phyloP scores from a whole-genome alignment of 2,329 filamentous ascomycete genomes.

The Chrysoporthe puriensis region DNA sequence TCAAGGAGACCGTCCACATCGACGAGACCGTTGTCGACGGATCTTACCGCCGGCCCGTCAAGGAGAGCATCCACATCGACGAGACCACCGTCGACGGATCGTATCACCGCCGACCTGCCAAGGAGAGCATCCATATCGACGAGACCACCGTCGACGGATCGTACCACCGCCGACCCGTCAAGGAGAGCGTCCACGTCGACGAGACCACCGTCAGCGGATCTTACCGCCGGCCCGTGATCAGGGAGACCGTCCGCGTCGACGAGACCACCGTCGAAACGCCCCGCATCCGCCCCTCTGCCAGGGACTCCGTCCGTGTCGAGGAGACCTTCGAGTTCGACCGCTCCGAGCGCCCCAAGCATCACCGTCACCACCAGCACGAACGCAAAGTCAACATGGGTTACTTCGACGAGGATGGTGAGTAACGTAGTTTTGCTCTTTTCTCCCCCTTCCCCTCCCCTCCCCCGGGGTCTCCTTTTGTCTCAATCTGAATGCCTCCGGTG shows the following conservation, averaged over 20 bases:
- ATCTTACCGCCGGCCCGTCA: slow-evolving; percentile 42
- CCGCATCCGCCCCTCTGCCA: slow-evolving; percentile 45
- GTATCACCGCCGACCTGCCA: slow-evolving; percentile 40
- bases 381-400: slow-evolving; percentile 65
- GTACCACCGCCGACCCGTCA: slow-evolving; percentile 42
- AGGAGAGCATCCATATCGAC: slow-evolving; percentile 38
- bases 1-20: slow-evolving; percentile 39
- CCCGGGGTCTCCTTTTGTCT: slow-evolving; percentile 16
- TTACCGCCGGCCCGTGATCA: slow-evolving; percentile 41
- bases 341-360: slow-evolving; percentile 35
- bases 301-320: slow-evolving; percentile 43
- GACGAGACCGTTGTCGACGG: slow-evolving; percentile 43
- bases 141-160: slow-evolving; percentile 44
- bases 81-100: slow-evolving; percentile 40
- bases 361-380: slow-evolving; percentile 39
- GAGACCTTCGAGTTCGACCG: slow-evolving; percentile 66
- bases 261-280: slow-evolving; percentile 44
- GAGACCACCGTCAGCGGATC: slow-evolving; percentile 40
- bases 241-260: slow-evolving; percentile 38
- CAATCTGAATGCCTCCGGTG: slow-evolving; percentile 22
- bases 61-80: slow-evolving; percentile 67
- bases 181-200: slow-evolving; percentile 67
- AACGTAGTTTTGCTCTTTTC: slow-evolving; percentile 20
- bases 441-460: slow-evolving; percentile 6
- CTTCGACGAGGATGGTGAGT: slow-evolving; percentile 65